These are phyloP conservation scores for Aspergillus avenaceus DNA, from an alignment of 495 filamentous ascomycete species.

Conservation along the genomic window DNA sequence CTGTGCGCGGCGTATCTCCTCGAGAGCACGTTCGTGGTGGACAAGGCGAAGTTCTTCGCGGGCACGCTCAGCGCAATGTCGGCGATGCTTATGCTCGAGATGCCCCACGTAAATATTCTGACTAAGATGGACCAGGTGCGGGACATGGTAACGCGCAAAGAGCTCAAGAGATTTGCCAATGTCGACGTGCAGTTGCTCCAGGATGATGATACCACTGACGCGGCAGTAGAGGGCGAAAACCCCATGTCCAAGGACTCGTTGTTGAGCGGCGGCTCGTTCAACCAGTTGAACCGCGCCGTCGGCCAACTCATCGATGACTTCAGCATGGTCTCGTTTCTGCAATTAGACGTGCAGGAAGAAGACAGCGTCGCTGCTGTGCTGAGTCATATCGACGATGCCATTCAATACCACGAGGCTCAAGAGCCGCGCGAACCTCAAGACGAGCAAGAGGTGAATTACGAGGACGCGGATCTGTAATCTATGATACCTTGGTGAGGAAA, in stretches of 20 bases:
- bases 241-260: conserved; percentile 58
- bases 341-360: conserved; percentile 86
- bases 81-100: conserved; percentile 96
- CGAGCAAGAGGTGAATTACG: conserved; percentile 64
- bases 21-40: conserved; percentile 90
- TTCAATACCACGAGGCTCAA: conserved; percentile 94
- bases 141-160: conserved; percentile 72
- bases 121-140: conserved; percentile 96
- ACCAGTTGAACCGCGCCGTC: conserved; percentile 76
- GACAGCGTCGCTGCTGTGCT: conserved; percentile 88
- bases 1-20: conserved; percentile 95
- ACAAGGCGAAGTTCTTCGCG: conserved; percentile 94
- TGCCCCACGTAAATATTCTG: conserved; percentile 91
- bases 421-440: conserved; percentile 86
- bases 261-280: conserved; percentile 75
- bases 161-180: conserved; percentile 81
- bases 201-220: conserved; percentile 53
- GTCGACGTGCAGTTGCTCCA: conserved; percentile 76
- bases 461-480: conserved; percentile 41
- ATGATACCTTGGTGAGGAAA: background rate
- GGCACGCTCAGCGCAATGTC: conserved; percentile 95
- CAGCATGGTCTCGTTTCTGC: conserved; percentile 93
- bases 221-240: conserved; percentile 37
- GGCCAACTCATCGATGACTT: conserved; percentile 91
- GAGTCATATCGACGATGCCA: conserved; percentile 95